These are phyloP conservation scores for Leptographium wingfieldii DNA, from an alignment of 2,329 filamentous ascomycete genomes.

Conservation along the genomic window DNA sequence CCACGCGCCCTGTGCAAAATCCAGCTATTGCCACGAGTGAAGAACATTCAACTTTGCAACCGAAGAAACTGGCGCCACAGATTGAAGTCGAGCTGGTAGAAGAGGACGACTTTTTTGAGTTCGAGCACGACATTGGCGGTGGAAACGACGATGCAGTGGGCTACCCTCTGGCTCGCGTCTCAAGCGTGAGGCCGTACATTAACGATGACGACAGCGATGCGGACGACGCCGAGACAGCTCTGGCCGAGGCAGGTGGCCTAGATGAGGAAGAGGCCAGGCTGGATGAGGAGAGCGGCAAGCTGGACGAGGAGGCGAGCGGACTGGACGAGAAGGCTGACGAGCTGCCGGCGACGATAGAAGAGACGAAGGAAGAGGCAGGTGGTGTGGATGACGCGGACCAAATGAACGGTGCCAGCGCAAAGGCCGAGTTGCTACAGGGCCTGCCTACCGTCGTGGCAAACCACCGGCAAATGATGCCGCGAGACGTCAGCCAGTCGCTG, in stretches of 20 bases:
- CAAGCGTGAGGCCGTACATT: conserved; percentile 1
- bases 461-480: background rate
- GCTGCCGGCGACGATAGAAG: background rate
- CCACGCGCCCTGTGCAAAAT: background rate
- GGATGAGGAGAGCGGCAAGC: background rate
- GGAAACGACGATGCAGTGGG: conserved; percentile 17
- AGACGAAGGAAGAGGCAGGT: background rate
- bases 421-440: background rate
- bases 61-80: background rate
- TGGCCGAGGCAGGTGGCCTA: background rate
- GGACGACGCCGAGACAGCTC: background rate
- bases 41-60: background rate
- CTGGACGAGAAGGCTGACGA: background rate
- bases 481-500: background rate
- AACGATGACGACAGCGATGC: conserved; percentile 3
- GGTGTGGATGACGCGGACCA: background rate
- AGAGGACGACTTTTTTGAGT: conserved; percentile 12
- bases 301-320: background rate
- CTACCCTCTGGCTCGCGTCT: conserved; percentile 8
- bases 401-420: background rate
- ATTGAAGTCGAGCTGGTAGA: background rate
- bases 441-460: background rate
- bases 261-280: background rate
- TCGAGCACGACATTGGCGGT: conserved; percentile 11
- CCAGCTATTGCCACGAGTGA: background rate